Percentiles rank a stretch among this genome's conserved stretches.
Conservation (phyloP, 2,329 filamentous ascomycete genomes). For the Daldinia eschscholtzii region DNA sequence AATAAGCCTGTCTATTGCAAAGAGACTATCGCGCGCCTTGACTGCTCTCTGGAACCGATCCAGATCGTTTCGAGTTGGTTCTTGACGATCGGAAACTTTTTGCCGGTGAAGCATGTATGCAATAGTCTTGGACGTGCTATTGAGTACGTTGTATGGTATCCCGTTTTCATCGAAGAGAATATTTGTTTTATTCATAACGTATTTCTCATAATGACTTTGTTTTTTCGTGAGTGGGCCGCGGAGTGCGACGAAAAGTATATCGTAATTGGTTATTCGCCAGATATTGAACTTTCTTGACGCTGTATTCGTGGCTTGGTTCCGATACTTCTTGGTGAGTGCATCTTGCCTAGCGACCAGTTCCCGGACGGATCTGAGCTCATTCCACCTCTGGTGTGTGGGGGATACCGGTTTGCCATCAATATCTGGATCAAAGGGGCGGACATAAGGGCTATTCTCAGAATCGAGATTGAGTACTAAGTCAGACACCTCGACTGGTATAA, state of each 20-base stretch:
- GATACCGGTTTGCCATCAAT: conserved; percentile 50
- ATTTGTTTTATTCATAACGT: background rate
- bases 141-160: conserved; percentile 43
- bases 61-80: conserved; percentile 1
- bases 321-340: background rate
- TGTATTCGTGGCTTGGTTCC: background rate
- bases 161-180: conserved; percentile 49
- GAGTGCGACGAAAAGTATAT: conserved; percentile 59
- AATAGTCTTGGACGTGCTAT: conserved; percentile 39
- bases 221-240: conserved; percentile 18
- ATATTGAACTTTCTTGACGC: conserved; percentile 41
- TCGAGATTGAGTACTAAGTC: conserved; percentile 65
- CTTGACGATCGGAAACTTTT: conserved; percentile 4
- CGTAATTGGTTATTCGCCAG: conserved; percentile 59
- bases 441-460: conserved; percentile 58
- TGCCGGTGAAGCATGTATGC: conserved; percentile 50
- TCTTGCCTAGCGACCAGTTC: background rate
- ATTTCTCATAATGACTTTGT: background rate
- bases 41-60: conserved; percentile 31
- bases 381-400: background rate
- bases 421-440: conserved; percentile 57
- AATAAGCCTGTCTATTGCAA: conserved; percentile 47
- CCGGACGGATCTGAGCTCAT: background rate
- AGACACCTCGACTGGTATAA: conserved; percentile 54
- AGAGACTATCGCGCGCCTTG: background rate